phyloP scores from a whole-genome alignment of 2,329 filamentous ascomycete species.

The Rhynchosporium secalis region DNA sequence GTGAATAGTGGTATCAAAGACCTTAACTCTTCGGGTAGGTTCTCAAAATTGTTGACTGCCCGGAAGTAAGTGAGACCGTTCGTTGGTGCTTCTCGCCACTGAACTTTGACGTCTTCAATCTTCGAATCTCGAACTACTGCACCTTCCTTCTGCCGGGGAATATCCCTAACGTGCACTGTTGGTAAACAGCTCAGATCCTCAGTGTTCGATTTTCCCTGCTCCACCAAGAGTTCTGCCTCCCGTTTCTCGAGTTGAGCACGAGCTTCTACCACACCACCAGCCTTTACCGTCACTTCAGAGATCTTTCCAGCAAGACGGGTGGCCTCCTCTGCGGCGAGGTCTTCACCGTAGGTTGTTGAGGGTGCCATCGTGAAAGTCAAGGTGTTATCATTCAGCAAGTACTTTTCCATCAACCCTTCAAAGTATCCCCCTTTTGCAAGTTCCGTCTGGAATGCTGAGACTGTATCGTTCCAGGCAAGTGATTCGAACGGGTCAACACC shows the following conservation, averaged over 20 bases:
- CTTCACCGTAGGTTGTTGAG: conserved; percentile 70
- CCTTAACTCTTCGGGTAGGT: conserved; percentile 80
- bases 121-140: conserved; percentile 62
- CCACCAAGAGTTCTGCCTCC: conserved; percentile 76
- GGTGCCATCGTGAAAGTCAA: conserved; percentile 95
- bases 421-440: conserved; percentile 78
- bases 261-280: conserved; percentile 71
- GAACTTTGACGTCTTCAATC: conserved; percentile 66
- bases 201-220: conserved; percentile 81
- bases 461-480: conserved; percentile 87
- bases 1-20: conserved; percentile 86
- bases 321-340: conserved; percentile 75
- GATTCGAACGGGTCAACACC: conserved; percentile 90
- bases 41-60: conserved; percentile 76
- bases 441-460: conserved; percentile 76
- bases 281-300: conserved; percentile 63
- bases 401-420: conserved; percentile 83
- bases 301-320: conserved; percentile 75
- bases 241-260: conserved; percentile 70
- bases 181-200: conserved; percentile 87
- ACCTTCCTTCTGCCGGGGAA: conserved; percentile 72
- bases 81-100: conserved; percentile 90
- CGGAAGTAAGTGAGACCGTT: conserved; percentile 97
- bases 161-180: conserved; percentile 84
- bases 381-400: conserved; percentile 82